Evolutionary conservation across 805 yeast species (phyloP), one percentile per base, ranked within the genome.

Genomic region (Saccharomycopsis vini): DNA sequence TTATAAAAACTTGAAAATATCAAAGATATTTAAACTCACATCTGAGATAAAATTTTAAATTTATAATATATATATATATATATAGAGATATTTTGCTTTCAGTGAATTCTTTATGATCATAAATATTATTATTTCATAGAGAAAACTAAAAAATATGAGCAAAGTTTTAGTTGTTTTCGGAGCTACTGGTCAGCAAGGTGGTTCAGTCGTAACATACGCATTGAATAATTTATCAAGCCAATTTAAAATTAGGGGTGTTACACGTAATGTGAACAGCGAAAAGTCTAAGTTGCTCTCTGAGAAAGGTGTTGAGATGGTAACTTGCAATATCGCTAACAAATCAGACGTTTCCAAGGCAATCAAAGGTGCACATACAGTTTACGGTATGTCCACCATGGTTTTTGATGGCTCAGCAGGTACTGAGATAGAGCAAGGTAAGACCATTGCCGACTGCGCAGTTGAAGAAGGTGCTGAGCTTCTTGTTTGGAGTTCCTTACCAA

Each of bases 171-270:
- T 30, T 13, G 41, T 38, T 38, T 38, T 38, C 29, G 41, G 41
- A 12, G 41, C 41, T 16, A 38, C 41, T 20, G 41, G 35, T 12
- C 41, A 38, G 5, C 41, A 38, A 21, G 41, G 41, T 19, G 35
- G 41, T 15, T 38, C 41, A 12, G 35, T 38, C 13, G 35, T 30
- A 3, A 29, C 41, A 1, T 38, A 38, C n/a, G 41, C 35, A 2
- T 16, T 29, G 15, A 5, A 38, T 15, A 7, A 29, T 3, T 21
- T 38, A 37, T 24, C 32, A 16, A 15, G 13, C 20, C 13, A 38
- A 15, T 29, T 18, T 9, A 30, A 6, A n/a, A n/a, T 38, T 19
- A 38, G 28, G 28, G 41, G 26, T 38, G 18, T 30, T 19, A 30
- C 41, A 10, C 34, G 41, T 29, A 21, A 38, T 20, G n/a, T 20